Evolutionary conservation across 1,284 basidiomycete species (phyloP).

Genomic region (Flammula alnicola): DNA sequence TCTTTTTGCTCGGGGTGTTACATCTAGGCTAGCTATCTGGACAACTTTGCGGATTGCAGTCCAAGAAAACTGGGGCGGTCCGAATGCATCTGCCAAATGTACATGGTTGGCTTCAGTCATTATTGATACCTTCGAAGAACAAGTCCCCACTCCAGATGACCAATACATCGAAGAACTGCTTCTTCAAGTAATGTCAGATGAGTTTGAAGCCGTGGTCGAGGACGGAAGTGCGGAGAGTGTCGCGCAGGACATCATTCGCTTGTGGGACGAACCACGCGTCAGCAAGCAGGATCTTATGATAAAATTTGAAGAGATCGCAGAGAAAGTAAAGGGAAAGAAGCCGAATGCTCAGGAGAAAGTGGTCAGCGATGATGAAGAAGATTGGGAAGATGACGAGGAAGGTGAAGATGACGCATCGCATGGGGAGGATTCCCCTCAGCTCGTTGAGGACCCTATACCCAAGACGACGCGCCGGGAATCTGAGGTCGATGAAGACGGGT

Average conservation of each 20-base stretch:
- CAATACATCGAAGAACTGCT: slow-evolving; percentile 80
- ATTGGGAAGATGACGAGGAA: slow-evolving; percentile 48
- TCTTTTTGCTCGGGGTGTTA: slow-evolving; percentile 82
- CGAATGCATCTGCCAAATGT: slow-evolving; percentile 67
- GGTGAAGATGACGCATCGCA: slow-evolving; percentile 44
- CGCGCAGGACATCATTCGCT: slow-evolving; percentile 67
- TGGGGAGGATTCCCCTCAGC: slow-evolving; percentile 57
- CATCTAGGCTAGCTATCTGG: slow-evolving; percentile 83
- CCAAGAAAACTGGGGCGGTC: slow-evolving; percentile 82
- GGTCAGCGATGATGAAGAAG: slow-evolving; percentile 52
- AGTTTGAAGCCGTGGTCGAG: slow-evolving; percentile 82
- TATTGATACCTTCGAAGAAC: slow-evolving; percentile 82
- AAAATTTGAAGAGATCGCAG: slow-evolving; percentile 66
- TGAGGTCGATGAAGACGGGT: slow-evolving; percentile 87
- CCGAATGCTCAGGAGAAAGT: slow-evolving; percentile 48
- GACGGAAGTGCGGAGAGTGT: slow-evolving; percentile 79
- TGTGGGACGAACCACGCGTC: slow-evolving; percentile 62
- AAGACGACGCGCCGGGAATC: slow-evolving; percentile 53
- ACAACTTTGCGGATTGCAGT: slow-evolving; percentile 84
- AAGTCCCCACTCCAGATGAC: slow-evolving; percentile 61
- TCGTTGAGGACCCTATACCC: slow-evolving; percentile 41
- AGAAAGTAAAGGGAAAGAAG: slow-evolving; percentile 61
- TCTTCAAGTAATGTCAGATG: slow-evolving; percentile 81
- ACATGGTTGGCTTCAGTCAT: slow-evolving; percentile 82
- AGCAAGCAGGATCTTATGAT: slow-evolving; percentile 51